Evolutionary conservation across 805 yeast species (phyloP).

Genomic region (Helenozyma rhizophorensis): DNA sequence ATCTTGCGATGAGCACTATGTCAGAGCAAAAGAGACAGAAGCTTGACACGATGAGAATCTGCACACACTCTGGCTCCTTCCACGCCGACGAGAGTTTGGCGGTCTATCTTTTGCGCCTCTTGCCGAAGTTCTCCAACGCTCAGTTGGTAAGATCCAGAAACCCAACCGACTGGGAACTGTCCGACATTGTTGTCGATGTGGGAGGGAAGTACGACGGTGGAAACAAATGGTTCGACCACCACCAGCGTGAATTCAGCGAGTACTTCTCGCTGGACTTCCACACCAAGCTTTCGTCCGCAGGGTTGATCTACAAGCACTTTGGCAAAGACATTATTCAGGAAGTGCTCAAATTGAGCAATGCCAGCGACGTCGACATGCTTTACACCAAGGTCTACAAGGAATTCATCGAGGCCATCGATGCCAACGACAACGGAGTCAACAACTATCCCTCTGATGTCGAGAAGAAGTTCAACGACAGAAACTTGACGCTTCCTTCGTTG

Average conservation of each 20-base stretch:
- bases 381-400: slow-evolving; percentile 78
- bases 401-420: slow-evolving; percentile 89
- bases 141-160: slow-evolving; percentile 79
- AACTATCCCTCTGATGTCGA: slow-evolving; percentile 54
- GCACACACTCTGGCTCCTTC: slow-evolving; percentile 91
- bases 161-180: slow-evolving; percentile 72
- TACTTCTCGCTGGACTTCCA: slow-evolving; percentile 58
- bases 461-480: slow-evolving; percentile 66
- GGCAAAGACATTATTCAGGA: slow-evolving; percentile 66
- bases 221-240: slow-evolving; percentile 86
- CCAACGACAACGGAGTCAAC: slow-evolving; percentile 90
- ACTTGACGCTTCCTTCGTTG: slow-evolving; percentile 72
- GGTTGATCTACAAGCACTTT: slow-evolving; percentile 82
- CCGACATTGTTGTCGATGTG: slow-evolving; percentile 94
- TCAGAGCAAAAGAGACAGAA: slow-evolving; percentile 18
- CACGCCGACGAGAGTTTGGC: slow-evolving; percentile 98
- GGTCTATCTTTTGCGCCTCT: slow-evolving; percentile 71
- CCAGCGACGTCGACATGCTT: slow-evolving; percentile 49
- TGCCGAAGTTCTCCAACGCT: slow-evolving; percentile 67
- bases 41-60: slow-evolving; percentile 48
- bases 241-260: slow-evolving; percentile 85
- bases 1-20: slow-evolving; percentile 12
- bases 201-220: slow-evolving; percentile 82
- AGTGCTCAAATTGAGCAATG: slow-evolving; percentile 39
- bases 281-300: slow-evolving; percentile 91